phyloP scores from a whole-genome alignment of 2,329 filamentous ascomycete species.

The Drechmeria coniospora region DNA sequence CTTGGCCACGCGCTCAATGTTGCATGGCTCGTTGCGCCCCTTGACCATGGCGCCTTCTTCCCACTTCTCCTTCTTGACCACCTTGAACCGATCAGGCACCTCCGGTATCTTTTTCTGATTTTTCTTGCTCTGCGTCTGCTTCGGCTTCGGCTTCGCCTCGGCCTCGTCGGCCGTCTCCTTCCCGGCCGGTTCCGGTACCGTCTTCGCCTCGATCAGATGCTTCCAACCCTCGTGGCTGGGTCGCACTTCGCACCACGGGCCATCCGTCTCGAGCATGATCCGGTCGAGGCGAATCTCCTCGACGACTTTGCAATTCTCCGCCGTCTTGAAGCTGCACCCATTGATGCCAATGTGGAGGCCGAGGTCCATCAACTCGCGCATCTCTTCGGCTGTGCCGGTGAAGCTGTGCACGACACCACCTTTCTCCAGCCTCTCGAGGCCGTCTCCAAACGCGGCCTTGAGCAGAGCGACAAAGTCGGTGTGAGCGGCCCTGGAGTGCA shows the following conservation, averaged over 20 bases:
- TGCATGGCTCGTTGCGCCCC: slow-evolving; percentile 83
- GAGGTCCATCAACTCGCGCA: slow-evolving; percentile 61
- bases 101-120: slow-evolving; percentile 46
- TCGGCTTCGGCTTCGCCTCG: slow-evolving; percentile 7
- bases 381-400: slow-evolving; percentile 75
- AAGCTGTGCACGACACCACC: slow-evolving; percentile 88
- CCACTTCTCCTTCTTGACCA: slow-evolving; percentile 95
- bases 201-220: slow-evolving; percentile 36
- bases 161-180: slow-evolving; percentile 9
- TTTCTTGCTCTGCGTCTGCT: slow-evolving; percentile 20
- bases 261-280: slow-evolving; percentile 91
- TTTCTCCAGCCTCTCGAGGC: slow-evolving; percentile 51
- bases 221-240: slow-evolving; percentile 75
- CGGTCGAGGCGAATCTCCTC: slow-evolving; percentile 60
- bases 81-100: slow-evolving; percentile 57
- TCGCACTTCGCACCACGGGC: slow-evolving; percentile 93
- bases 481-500: slow-evolving; percentile 81
- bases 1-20: slow-evolving; percentile 73
- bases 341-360: slow-evolving; percentile 92
- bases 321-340: slow-evolving; percentile 90
- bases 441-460: slow-evolving; percentile 36
- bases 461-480: slow-evolving; percentile 68
- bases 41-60: slow-evolving; percentile 79
- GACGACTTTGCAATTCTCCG: slow-evolving; percentile 77
- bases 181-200: slow-evolving; percentile 9